phyloP scores from a whole-genome alignment of 1,284 basidiomycete species.

The Megacollybia platyphylla region DNA sequence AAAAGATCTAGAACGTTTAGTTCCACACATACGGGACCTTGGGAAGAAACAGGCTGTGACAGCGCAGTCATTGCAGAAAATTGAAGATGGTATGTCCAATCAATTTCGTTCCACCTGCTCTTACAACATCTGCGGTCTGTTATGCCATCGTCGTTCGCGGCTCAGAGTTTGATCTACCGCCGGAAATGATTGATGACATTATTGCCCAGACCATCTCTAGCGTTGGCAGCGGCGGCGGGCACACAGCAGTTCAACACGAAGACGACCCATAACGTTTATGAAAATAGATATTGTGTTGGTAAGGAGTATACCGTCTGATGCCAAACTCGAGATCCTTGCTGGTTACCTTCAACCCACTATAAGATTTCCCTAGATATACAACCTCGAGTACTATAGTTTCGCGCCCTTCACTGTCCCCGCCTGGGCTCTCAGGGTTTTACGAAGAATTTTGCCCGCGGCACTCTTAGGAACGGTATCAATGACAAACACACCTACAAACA shows the following conservation, averaged over 20 bases:
- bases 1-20: constrained; percentile 65
- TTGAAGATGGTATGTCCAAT: constrained; percentile 70
- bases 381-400: no score
- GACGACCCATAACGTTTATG: no score
- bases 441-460: constrained; percentile 61
- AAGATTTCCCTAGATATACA: no score
- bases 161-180: constrained; percentile 58
- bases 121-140: constrained; percentile 30
- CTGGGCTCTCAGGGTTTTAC: constrained; percentile 23
- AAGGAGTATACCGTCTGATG: no score
- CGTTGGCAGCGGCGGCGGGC: no score
- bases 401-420: background rate
- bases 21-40: constrained; percentile 60
- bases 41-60: constrained; percentile 86
- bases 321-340: no score
- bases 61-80: constrained; percentile 78
- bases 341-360: no score
- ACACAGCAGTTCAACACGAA: no score
- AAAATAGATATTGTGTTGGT: no score
- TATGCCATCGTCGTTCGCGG: constrained; percentile 59
- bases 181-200: constrained; percentile 55
- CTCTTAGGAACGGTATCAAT: constrained; percentile 57
- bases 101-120: background rate
- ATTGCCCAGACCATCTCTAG: constrained; percentile 34
- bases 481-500: constrained; percentile 29